Base-by-base conservation (phyloP, 2,329 filamentous ascomycete species). In the Colletotrichum falcatum region DNA sequence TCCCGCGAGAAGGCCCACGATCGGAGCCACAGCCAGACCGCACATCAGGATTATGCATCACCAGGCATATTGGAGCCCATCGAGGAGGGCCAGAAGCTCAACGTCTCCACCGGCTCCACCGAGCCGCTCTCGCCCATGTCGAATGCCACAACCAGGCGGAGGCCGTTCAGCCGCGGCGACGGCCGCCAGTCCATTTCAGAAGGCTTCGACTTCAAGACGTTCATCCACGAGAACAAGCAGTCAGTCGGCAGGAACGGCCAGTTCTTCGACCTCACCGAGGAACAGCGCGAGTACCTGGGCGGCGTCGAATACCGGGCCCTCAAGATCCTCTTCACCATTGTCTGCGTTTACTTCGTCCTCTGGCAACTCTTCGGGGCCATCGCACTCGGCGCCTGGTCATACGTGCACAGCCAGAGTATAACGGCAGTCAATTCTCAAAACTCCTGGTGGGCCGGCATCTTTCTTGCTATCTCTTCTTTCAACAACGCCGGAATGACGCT, bases 401-500 rank as follows among this genome's bases (percentile, higher is more conserved):
- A 83, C 26, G 77, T 81, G 70, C 83, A 90, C 72, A 83, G 83
- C 49, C 81, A 87, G 1, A 80, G 80, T 8, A 80, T 84, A 7
- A 83, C 89, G 0, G 75, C 79, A 3, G 78, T 77, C 8, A 91
- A 92, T 75, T 88, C 86, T 16, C 83, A 90, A 66, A 88, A 89
- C 70, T 87, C 90, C 44, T 92, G 88, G 88, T 92, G 90, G 90
- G 82, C 89, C 2, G 90, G 90, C 48, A 85, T 89, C 56, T 93
- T 92, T 80, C 89, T 91, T 72, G 88, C 88, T 5, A 85, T 89
- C 16, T 91, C 89, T 28, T 90, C 90, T 0, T 92, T 92, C 79
- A 92, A 91, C 79, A 92, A 92, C 74, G 89, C 86, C 18, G 90
- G 90, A 42, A 91, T 93, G 89, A 88, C 87, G 23, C 82, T 92